Percentiles rank a stretch among this genome's conserved stretches.
Conservation (phyloP, 108 stramenopile genomes). For the Nitzschia putrida region DNA sequence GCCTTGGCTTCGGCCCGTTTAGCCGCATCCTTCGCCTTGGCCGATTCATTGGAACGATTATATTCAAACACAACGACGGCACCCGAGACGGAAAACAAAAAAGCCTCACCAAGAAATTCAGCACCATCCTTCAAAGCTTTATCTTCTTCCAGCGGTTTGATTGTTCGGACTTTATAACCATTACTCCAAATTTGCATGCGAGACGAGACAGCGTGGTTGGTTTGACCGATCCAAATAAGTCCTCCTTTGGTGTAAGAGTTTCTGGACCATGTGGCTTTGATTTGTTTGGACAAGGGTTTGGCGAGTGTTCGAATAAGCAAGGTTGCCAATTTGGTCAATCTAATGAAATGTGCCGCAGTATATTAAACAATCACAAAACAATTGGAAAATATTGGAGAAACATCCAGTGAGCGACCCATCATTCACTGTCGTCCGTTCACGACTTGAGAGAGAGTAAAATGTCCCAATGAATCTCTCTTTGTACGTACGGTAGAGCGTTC, state of each 20-base stretch:
- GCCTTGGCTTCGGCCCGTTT: conserved; percentile 50
- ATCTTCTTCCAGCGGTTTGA: conserved; percentile 68
- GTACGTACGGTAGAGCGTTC: too few species aligned
- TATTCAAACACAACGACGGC: conserved; percentile 70
- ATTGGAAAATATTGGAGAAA: neutral
- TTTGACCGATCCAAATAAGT: conserved; percentile 78
- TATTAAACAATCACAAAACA: neutral
- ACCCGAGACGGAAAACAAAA: conserved; percentile 65
- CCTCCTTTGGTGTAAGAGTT: conserved; percentile 50
- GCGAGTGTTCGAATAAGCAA: conserved; percentile 51
- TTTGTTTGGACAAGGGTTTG: conserved; percentile 77
- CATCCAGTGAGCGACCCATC: neutral
- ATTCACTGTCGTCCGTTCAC: too few species aligned
- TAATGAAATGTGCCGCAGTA: conserved; percentile 14
- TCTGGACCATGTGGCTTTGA: conserved; percentile 63
- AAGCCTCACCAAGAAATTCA: conserved; percentile 78
- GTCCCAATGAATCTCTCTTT: too few species aligned
- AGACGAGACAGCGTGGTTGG: conserved; percentile 61
- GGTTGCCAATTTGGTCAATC: conserved; percentile 44
- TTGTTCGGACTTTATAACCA: conserved; percentile 73
- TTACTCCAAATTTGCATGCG: conserved; percentile 87
- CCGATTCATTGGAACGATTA: conserved; percentile 59
- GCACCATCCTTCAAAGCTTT: conserved; percentile 75
- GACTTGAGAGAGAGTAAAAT: too few species aligned
- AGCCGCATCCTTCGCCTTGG: conserved; percentile 52